These are phyloP conservation scores for Fomitiporia mediterranea DNA, from an alignment of 1,284 basidiomycete genomes.

Conservation along the genomic window DNA sequence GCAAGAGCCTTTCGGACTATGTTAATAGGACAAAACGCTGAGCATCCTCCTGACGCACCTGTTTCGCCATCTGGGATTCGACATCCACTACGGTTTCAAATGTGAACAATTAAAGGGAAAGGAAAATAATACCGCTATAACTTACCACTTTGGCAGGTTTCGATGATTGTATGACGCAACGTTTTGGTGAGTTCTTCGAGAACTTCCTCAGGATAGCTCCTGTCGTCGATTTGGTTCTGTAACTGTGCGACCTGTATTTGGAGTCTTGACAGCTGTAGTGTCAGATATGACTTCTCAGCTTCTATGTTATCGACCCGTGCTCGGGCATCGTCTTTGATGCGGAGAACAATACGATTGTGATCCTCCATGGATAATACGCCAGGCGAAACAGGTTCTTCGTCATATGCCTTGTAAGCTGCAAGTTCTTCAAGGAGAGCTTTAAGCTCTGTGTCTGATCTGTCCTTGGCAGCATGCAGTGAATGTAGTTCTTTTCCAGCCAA, in stretches of 20 bases:
- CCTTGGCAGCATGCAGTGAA: slow-evolving; percentile 1
- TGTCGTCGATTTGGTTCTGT: slow-evolving; percentile 13
- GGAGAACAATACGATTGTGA: slow-evolving; percentile 13
- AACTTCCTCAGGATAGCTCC: slow-evolving; percentile 14
- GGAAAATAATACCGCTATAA: not conserved
- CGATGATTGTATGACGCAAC: slow-evolving; percentile 1
- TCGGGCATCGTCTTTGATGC: slow-evolving; percentile 10
- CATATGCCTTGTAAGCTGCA: slow-evolving; percentile 3
- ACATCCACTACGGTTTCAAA: not conserved
- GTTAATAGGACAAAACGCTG: not conserved
- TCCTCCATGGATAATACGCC: slow-evolving; percentile 8
- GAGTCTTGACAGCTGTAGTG: slow-evolving; percentile 9
- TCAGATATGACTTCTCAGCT: slow-evolving; percentile 10
- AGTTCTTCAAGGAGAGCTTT: slow-evolving; percentile 3
- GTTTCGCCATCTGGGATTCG: not conserved
- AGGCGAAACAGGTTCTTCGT: not conserved
- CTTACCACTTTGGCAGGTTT: slow-evolving; percentile 9
- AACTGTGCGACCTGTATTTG: slow-evolving; percentile 16
- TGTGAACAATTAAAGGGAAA: not conserved
- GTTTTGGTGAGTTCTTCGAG: slow-evolving; percentile 12
- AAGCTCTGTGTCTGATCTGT: not conserved
- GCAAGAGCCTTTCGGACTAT: not conserved
- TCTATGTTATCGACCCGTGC: slow-evolving; percentile 8
- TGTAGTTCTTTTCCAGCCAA: slow-evolving; percentile 10
- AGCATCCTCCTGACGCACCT: not conserved